phyloP scores from a whole-genome alignment of 2,329 filamentous ascomycete species.

The Sphaerostilbella broomeana region DNA sequence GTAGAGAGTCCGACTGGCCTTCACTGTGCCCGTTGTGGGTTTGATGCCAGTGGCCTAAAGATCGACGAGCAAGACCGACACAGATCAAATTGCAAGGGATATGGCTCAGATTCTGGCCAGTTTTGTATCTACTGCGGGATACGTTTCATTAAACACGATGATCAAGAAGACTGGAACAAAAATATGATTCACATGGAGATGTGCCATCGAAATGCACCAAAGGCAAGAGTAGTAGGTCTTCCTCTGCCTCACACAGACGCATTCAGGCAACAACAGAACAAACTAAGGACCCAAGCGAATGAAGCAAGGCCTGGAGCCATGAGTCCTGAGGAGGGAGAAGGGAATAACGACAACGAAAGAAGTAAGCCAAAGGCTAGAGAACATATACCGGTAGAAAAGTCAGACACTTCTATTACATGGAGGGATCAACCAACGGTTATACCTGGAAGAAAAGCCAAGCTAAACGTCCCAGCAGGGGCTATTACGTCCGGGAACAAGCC shows the following conservation, averaged over 20 bases:
- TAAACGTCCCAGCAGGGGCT: too few species aligned
- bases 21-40: constrained; percentile 9
- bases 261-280: constrained; percentile 1
- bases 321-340: neutral
- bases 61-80: constrained; percentile 1
- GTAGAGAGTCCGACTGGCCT: neutral
- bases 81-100: constrained; percentile 1
- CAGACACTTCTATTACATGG: too few species aligned
- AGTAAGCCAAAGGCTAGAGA: too few species aligned
- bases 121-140: constrained; percentile 12
- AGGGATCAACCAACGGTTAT: too few species aligned
- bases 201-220: neutral
- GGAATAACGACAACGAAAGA: too few species aligned
- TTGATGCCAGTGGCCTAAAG: neutral
- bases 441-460: too few species aligned
- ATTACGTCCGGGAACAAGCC: too few species aligned
- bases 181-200: constrained; percentile 9
- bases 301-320: neutral
- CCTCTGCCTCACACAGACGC: neutral
- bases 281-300: neutral
- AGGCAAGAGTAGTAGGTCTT: neutral
- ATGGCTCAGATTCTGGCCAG: neutral
- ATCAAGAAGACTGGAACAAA: constrained; percentile 2
- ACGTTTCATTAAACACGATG: neutral
- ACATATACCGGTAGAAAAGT: too few species aligned